phyloP scores from a whole-genome alignment of 2,329 filamentous ascomycete genomes.

The Parascedosporium putredinis region DNA sequence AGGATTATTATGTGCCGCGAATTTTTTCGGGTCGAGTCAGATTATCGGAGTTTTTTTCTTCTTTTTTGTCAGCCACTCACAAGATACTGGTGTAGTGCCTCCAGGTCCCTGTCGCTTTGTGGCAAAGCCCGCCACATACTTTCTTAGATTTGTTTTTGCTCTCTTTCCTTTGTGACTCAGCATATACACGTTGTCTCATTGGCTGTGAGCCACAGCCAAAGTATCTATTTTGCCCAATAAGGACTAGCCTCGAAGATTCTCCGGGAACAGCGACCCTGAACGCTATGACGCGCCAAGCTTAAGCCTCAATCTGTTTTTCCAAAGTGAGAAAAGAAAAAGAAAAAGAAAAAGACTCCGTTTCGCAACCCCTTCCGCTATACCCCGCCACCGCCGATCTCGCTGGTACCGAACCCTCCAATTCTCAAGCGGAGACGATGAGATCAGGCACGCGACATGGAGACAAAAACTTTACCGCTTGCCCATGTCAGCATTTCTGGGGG shows the following conservation, averaged over 20 bases:
- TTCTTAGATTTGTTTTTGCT: background rate
- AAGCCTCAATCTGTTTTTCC: background rate
- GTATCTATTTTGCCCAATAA: background rate
- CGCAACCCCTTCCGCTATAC: background rate
- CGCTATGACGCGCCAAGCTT: background rate
- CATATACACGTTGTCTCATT: background rate
- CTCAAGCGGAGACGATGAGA: background rate
- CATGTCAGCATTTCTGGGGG: background rate
- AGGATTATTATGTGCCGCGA: background rate
- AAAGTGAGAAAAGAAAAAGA: background rate
- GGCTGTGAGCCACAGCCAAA: background rate
- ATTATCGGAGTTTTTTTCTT: background rate
- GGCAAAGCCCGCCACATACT: too few relatives aligned
- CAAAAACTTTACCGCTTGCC: background rate
- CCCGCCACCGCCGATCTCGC: constrained; percentile 3
- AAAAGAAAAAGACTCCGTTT: background rate
- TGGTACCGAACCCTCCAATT: background rate
- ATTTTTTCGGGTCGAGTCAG: constrained; percentile 2
- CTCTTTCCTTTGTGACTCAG: background rate
- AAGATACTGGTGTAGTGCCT: too few relatives aligned
- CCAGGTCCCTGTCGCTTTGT: too few relatives aligned
- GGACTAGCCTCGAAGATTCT: constrained; percentile 1
- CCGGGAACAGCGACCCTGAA: background rate
- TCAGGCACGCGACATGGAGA: background rate
- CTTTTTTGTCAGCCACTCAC: background rate